phyloP scores from a whole-genome alignment of 23 red algal species.

The Gracilariopsis chorda region DNA sequence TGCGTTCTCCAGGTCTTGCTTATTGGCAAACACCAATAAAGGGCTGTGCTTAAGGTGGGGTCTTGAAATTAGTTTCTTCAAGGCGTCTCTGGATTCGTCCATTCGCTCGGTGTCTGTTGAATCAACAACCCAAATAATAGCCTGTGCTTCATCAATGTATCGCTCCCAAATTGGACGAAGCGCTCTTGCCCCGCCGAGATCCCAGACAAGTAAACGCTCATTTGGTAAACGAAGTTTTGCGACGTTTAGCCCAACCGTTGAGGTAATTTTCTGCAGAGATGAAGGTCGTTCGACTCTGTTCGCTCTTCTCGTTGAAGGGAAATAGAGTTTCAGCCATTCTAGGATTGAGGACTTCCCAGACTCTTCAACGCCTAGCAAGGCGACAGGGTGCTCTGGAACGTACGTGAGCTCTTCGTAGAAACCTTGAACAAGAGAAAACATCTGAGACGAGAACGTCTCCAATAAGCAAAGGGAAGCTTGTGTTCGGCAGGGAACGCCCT shows the following conservation, averaged over 20 bases:
- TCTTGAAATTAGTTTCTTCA: slow-evolving; percentile 19
- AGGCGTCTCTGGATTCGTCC: slow-evolving; percentile 15
- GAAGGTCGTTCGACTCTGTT: not conserved
- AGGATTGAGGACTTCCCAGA: slow-evolving; percentile 71
- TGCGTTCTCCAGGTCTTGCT: slow-evolving; percentile 48
- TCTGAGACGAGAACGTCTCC: not conserved
- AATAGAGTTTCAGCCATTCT: slow-evolving; percentile 63
- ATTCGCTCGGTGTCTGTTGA: slow-evolving; percentile 21
- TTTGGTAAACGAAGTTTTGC: slow-evolving; percentile 41
- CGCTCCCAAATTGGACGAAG: slow-evolving; percentile 82
- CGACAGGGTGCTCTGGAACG: slow-evolving; percentile 35
- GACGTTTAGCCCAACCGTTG: slow-evolving; percentile 89
- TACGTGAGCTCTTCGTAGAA: slow-evolving; percentile 64
- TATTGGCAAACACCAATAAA: slow-evolving; percentile 50
- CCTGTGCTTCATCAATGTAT: slow-evolving; percentile 79
- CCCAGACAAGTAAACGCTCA: slow-evolving; percentile 73
- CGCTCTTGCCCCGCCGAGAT: slow-evolving; percentile 74
- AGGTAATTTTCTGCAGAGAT: slow-evolving; percentile 34
- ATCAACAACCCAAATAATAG: slow-evolving; percentile 85
- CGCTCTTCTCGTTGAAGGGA: not conserved
- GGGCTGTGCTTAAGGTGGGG: slow-evolving; percentile 11
- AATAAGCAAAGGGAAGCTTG: too few species aligned
- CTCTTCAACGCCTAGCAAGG: slow-evolving; percentile 52
- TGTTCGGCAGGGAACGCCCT: too few species aligned
- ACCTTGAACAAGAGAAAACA: slow-evolving; percentile 61